Conservation (phyloP, 768 basidiomycete genomes). For the Ramaria rubella region DNA sequence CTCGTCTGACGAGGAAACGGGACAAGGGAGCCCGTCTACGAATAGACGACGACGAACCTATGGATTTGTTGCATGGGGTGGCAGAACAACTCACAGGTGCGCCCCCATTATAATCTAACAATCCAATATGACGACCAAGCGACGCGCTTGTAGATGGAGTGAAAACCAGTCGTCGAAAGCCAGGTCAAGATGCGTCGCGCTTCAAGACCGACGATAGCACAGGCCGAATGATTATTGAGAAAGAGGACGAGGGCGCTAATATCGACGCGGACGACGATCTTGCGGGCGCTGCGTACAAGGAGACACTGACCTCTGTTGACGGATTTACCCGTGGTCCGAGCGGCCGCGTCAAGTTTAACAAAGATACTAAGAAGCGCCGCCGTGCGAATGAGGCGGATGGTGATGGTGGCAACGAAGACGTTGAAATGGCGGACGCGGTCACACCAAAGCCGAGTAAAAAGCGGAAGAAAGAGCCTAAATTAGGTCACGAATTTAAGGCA, state of each 20-base stretch:
- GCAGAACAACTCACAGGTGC: constrained; percentile 63
- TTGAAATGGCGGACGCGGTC: constrained; percentile 74
- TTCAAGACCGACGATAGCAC: constrained; percentile 86
- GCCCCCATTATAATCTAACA: constrained; percentile 26
- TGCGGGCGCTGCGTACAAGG: constrained; percentile 75
- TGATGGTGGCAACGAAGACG: constrained; percentile 46
- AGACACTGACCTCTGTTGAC: constrained; percentile 77
- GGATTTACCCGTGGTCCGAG: constrained; percentile 81
- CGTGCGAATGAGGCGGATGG: constrained; percentile 51
- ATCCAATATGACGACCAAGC: not conserved
- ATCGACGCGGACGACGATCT: constrained; percentile 33
- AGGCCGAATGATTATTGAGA: constrained; percentile 71
- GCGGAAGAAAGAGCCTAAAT: constrained; percentile 47
- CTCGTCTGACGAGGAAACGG: constrained; percentile 27
- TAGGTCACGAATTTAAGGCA: constrained; percentile 90
- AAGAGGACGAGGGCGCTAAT: constrained; percentile 38
- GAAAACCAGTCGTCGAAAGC: constrained; percentile 56
- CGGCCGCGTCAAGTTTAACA: constrained; percentile 91
- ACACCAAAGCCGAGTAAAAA: constrained; percentile 38
- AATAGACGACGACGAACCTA: constrained; percentile 86
- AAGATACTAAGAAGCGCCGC: constrained; percentile 90
- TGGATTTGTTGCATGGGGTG: constrained; percentile 86
- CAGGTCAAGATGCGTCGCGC: constrained; percentile 76
- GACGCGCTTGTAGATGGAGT: constrained; percentile 31
- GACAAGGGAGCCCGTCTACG: constrained; percentile 59